Conservation (phyloP, 768 basidiomycete genomes). For the Hortiboletus campestris region DNA sequence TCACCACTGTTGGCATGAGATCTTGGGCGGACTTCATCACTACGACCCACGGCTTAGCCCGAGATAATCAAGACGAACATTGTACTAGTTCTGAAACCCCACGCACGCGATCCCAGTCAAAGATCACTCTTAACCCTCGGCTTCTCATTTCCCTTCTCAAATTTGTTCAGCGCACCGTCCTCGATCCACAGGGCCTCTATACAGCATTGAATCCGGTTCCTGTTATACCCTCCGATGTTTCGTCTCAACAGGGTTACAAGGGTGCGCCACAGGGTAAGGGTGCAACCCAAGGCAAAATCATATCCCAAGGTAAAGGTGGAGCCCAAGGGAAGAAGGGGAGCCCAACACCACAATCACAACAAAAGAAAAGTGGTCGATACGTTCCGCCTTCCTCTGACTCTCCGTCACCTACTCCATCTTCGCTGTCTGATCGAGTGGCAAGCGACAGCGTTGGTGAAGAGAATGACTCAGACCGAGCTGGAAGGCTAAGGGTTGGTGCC, state of each 20-base stretch:
- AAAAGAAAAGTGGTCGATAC: conserved; percentile 33
- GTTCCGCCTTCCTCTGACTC: conserved; percentile 33
- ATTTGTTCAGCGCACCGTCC: conserved; percentile 53
- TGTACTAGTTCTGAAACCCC: not conserved
- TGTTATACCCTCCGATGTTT: conserved; percentile 28
- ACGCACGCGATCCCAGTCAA: not conserved
- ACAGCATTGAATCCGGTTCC: conserved; percentile 61
- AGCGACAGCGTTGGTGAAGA: conserved; percentile 52
- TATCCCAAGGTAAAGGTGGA: conserved; percentile 4
- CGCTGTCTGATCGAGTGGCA: conserved; percentile 15
- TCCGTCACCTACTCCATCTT: conserved; percentile 22
- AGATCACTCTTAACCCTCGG: conserved; percentile 33
- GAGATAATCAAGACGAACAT: conserved; percentile 2
- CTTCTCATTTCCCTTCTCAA: conserved; percentile 39
- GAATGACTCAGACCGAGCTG: conserved; percentile 63
- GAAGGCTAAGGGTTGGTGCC: conserved; percentile 65
- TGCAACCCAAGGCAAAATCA: not conserved
- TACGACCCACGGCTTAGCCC: conserved; percentile 1
- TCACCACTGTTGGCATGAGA: conserved; percentile 47
- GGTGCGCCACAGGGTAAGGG: not conserved
- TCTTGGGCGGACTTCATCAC: conserved; percentile 50
- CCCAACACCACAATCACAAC: conserved; percentile 23
- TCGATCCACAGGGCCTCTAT: conserved; percentile 64
- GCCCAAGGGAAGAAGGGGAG: conserved; percentile 21
- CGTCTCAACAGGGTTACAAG: conserved; percentile 12